Evolutionary conservation across 2,329 filamentous ascomycete species (phyloP).

Genomic region (Eurotiales sp.): DNA sequence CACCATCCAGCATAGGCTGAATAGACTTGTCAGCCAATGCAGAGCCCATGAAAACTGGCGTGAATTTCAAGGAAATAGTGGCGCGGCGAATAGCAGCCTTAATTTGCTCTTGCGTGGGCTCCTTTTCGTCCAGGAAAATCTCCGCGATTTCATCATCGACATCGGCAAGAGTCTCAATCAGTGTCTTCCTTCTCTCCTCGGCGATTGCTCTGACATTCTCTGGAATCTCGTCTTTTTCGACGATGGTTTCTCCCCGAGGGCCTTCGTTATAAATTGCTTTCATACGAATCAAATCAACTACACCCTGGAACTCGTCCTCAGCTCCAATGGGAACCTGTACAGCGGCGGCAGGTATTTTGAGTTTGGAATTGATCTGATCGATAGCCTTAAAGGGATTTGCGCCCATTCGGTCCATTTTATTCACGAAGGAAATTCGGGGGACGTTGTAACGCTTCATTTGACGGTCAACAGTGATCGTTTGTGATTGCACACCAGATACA

Average conservation of each 20-base stretch:
- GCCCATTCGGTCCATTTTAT: slow-evolving; percentile 99
- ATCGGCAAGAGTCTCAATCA: slow-evolving; percentile 94
- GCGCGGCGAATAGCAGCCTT: slow-evolving; percentile 87
- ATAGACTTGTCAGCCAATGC: slow-evolving; percentile 91
- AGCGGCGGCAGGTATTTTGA: slow-evolving; percentile 87
- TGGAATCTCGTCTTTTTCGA: slow-evolving; percentile 75
- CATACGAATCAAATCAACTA: slow-evolving; percentile 90
- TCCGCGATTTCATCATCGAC: slow-evolving; percentile 98
- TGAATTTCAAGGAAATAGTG: slow-evolving; percentile 86
- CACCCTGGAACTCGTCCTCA: slow-evolving; percentile 87
- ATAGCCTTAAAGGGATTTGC: slow-evolving; percentile 97
- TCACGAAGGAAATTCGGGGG: slow-evolving; percentile 91
- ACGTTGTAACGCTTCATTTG: slow-evolving; percentile 99
- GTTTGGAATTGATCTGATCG: slow-evolving; percentile 94
- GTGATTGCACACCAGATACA: slow-evolving; percentile 93
- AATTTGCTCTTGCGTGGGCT: slow-evolving; percentile 76
- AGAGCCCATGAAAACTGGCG: slow-evolving; percentile 93
- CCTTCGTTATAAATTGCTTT: slow-evolving; percentile 92
- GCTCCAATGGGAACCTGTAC: slow-evolving; percentile 91
- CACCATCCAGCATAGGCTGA: slow-evolving; percentile 93
- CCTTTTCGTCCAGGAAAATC: slow-evolving; percentile 82
- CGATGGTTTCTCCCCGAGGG: slow-evolving; percentile 70
- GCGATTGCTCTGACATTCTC: slow-evolving; percentile 71
- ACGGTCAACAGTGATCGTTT: slow-evolving; percentile 96
- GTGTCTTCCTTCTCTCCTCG: slow-evolving; percentile 73